Evolutionary conservation across 228 moss, liverwort and hornwort species (phyloP).

Genomic region (Sphagnum fallax): DNA sequence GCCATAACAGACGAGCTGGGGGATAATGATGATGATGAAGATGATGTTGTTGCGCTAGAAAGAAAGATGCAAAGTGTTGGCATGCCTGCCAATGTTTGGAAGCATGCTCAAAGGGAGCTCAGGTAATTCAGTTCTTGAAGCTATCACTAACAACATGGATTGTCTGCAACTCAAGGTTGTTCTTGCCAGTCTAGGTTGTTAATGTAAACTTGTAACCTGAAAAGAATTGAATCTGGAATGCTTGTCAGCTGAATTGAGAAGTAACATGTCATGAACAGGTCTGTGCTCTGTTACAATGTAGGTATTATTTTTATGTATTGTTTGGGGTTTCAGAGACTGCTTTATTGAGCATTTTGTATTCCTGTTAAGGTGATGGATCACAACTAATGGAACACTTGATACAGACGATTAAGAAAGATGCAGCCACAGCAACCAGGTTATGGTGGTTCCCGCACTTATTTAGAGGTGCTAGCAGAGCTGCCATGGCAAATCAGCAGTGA

Average conservation of each 20-base stretch:
- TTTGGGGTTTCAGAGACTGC: too few relatives aligned
- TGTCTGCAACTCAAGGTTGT: too few relatives aligned
- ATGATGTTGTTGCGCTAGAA: slow-evolving; percentile 46
- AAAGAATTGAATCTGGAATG: too few relatives aligned
- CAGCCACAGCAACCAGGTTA: slow-evolving; percentile 63
- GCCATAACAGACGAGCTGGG: slow-evolving; percentile 52
- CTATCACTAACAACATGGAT: too few relatives aligned
- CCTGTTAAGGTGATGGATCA: neutral
- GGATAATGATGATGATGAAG: slow-evolving; percentile 60
- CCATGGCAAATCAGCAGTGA: slow-evolving; percentile 52
- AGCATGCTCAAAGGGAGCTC: slow-evolving; percentile 56
- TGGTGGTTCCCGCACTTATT: slow-evolving; percentile 43
- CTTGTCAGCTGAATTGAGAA: too few relatives aligned
- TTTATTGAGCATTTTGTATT: too few relatives aligned
- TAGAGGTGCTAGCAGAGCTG: slow-evolving; percentile 49
- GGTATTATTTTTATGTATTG: too few relatives aligned
- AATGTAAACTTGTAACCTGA: too few relatives aligned
- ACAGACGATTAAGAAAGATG: slow-evolving; percentile 61
- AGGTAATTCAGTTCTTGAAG: slow-evolving; percentile 13
- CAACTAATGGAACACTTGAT: neutral
- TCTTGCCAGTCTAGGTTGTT: too few relatives aligned
- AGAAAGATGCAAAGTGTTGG: slow-evolving; percentile 51
- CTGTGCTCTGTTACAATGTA: too few relatives aligned
- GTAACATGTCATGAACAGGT: too few relatives aligned
- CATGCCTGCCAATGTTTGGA: slow-evolving; percentile 61